These are phyloP conservation scores for Golubevia pallescens DNA, from an alignment of 1,284 basidiomycete genomes.

Conservation along the genomic window DNA sequence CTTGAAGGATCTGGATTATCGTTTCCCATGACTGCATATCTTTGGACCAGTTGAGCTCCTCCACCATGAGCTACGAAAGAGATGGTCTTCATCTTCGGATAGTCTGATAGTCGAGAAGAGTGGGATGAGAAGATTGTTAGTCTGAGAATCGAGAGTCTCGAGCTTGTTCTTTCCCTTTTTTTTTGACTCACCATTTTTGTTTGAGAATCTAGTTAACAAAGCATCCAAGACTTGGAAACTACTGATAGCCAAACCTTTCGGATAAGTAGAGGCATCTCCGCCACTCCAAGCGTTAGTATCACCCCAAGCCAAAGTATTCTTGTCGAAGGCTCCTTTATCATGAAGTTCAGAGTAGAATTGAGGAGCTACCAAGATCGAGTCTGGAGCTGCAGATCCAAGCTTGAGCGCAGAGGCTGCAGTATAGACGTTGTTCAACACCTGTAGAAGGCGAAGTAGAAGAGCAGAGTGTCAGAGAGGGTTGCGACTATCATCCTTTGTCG, in stretches of 20 bases:
- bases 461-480: too few species aligned
- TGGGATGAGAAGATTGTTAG: too few species aligned
- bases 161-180: too few species aligned
- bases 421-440: conserved; percentile 25
- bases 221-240: conserved; percentile 26
- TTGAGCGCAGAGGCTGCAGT: conserved; percentile 14
- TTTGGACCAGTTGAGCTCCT: conserved; percentile 38
- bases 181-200: conserved; percentile 2
- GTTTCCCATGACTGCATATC: conserved; percentile 34
- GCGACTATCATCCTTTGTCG: too few species aligned
- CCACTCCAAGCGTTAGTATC: conserved; percentile 41
- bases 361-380: conserved; percentile 39
- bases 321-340: not conserved
- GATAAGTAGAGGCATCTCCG: conserved; percentile 29
- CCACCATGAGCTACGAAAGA: conserved; percentile 52
- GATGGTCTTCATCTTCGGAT: conserved; percentile 41
- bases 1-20: conserved; percentile 13
- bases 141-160: too few species aligned
- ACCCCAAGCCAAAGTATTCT: conserved; percentile 21
- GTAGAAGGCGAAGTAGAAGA: too few species aligned
- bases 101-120: conserved; percentile 4
- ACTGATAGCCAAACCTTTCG: conserved; percentile 12
- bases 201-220: conserved; percentile 21
- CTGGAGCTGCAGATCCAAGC: conserved; percentile 12
- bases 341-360: conserved; percentile 32